phyloP scores from a whole-genome alignment of 164 flowering plant species.

The Annona cherimola region DNA sequence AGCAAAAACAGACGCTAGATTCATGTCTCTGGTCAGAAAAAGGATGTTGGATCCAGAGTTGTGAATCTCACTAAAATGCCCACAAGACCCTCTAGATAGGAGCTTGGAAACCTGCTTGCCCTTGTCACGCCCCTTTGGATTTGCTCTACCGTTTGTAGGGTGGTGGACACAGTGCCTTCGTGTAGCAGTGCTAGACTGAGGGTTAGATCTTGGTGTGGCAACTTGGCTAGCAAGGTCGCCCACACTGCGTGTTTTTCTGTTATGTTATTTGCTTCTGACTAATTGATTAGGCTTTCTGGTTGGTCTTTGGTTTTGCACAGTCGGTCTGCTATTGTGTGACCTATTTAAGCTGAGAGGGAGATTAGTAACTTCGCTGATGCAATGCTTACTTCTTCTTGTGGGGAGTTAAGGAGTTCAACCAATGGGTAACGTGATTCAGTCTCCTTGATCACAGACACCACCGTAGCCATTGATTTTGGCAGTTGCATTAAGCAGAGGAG shows the following conservation, averaged over 20 bases:
- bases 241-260: slow-evolving; percentile 60
- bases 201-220: slow-evolving; percentile 61
- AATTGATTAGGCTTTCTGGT: slow-evolving; percentile 46
- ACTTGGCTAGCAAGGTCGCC: slow-evolving; percentile 50
- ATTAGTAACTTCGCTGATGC: slow-evolving; percentile 56
- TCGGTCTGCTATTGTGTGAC: slow-evolving; percentile 55
- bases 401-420: slow-evolving; percentile 51
- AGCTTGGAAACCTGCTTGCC: slow-evolving; percentile 44
- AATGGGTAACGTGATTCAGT: slow-evolving; percentile 51
- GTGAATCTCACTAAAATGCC: slow-evolving; percentile 75
- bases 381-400: slow-evolving; percentile 49
- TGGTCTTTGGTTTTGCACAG: slow-evolving; percentile 64
- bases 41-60: slow-evolving; percentile 53
- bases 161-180: slow-evolving; percentile 32
- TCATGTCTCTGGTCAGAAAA: slow-evolving; percentile 37
- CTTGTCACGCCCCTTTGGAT: slow-evolving; percentile 39
- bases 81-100: slow-evolving; percentile 68
- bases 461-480: slow-evolving; percentile 32
- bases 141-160: slow-evolving; percentile 34
- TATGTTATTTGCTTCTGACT: slow-evolving; percentile 28
- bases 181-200: slow-evolving; percentile 60
- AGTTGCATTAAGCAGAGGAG: slow-evolving; percentile 44
- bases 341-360: slow-evolving; percentile 47
- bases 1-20: slow-evolving; percentile 49
- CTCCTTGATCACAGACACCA: slow-evolving; percentile 54